Percentiles rank a stretch among this genome's conserved stretches.
These are phyloP conservation scores for Aspergillus sp. DNA, from an alignment of 2,329 filamentous ascomycete species.

Conservation along the genomic window DNA sequence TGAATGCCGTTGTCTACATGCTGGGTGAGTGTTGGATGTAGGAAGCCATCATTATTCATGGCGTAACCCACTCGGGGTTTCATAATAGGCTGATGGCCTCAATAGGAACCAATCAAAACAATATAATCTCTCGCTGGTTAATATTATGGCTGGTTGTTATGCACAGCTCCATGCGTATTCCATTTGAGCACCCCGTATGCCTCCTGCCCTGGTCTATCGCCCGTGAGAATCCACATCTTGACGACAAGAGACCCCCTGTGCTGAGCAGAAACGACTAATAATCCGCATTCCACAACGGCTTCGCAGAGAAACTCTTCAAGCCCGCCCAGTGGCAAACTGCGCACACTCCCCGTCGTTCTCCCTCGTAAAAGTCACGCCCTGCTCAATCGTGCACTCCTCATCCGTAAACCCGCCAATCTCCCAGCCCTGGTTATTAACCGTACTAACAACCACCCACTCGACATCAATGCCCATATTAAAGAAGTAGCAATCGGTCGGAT, in stretches of 20 bases:
- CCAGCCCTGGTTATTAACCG: constrained; percentile 16
- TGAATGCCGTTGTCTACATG: constrained; percentile 13
- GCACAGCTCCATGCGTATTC: too few relatives aligned
- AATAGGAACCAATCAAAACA: too few relatives aligned
- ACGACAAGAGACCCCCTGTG: too few relatives aligned
- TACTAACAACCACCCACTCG: not conserved
- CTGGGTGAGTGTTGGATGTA: not conserved
- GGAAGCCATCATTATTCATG: too few relatives aligned
- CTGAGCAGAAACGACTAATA: too few relatives aligned
- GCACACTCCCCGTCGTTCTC: not conserved
- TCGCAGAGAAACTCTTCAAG: not conserved
- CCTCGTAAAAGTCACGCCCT: not conserved
- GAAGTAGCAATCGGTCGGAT: not conserved
- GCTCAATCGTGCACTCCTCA: not conserved
- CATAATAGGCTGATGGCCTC: too few relatives aligned
- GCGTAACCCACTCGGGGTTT: too few relatives aligned
- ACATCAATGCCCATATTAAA: not conserved
- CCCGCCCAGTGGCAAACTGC: not conserved
- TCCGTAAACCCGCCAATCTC: constrained; percentile 11
- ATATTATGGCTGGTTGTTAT: too few relatives aligned
- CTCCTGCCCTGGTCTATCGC: not conserved
- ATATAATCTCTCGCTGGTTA: too few relatives aligned
- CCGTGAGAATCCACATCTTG: too few relatives aligned
- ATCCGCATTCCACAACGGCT: constrained; percentile 15
- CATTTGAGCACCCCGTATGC: too few relatives aligned